A percentile compares a stretch with the other conserved stretches of the same genome.
These are phyloP conservation scores for Diaporthe batatas DNA, from an alignment of 2,329 filamentous ascomycete genomes.

Conservation along the genomic window DNA sequence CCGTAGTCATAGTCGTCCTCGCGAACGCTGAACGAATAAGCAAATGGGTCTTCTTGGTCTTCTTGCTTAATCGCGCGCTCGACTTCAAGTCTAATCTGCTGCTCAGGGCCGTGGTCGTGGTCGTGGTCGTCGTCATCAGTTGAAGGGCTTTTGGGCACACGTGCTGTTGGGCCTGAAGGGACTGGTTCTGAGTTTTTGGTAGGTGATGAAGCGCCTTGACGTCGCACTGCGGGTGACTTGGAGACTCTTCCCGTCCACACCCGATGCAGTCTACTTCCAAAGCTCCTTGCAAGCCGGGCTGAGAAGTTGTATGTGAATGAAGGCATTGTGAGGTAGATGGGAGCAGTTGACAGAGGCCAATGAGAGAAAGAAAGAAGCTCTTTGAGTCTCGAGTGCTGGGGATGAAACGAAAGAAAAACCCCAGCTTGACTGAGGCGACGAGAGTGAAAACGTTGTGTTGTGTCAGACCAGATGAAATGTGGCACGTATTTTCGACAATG, in stretches of 20 bases:
- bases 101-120: not conserved
- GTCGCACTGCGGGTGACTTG: slow-evolving; percentile 16
- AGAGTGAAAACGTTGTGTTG: slow-evolving; percentile 1
- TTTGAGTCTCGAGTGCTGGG: slow-evolving; percentile 8
- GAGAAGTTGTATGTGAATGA: slow-evolving; percentile 36
- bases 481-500: slow-evolving; percentile 28
- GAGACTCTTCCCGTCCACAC: slow-evolving; percentile 34
- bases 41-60: not conserved
- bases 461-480: not conserved
- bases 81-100: not conserved
- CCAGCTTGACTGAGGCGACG: not conserved
- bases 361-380: slow-evolving; percentile 26
- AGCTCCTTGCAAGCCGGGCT: slow-evolving; percentile 15
- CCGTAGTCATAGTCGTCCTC: not conserved
- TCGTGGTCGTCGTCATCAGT: not conserved
- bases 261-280: slow-evolving; percentile 11
- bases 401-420: slow-evolving; percentile 20
- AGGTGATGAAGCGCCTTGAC: not conserved
- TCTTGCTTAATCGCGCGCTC: slow-evolving; percentile 36
- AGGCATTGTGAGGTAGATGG: slow-evolving; percentile 15
- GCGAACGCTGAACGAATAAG: not conserved
- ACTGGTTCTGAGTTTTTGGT: not conserved
- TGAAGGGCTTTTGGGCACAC: not conserved
- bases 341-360: not conserved
- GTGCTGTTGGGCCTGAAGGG: not conserved